Evolutionary conservation across 208 protist species (phyloP), one percentile per base, ranked within the genome.

Genomic region (Trypanosoma grayi): DNA sequence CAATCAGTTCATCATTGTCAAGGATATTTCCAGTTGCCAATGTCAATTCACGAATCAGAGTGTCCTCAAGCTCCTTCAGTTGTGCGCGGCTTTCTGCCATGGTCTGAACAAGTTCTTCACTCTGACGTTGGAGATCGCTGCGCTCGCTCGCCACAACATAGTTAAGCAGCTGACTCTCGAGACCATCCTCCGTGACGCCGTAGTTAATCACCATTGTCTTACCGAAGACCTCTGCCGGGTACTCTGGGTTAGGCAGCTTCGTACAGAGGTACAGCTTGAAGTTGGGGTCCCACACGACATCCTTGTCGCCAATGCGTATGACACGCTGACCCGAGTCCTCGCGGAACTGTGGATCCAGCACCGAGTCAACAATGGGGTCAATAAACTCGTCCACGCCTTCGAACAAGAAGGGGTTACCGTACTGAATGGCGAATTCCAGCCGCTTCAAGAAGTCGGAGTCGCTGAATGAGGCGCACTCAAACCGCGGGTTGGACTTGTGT

Each of bases 201-300:
- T 98, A 99, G 83, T 99, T 99, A 73, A 99, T 98, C 41, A 99
- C 96, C 57, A 97, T 97, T 24, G 95, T 89, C 82, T 98, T 98
- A 36, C 94, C 93, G 60, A 98, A 98, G 14, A 99, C 83, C 74
- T 99, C 98, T 13, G 98, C 97, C 0, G 95, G 74, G 77, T 99
- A 99, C 61, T 98, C 88, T 2, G 98, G 98, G 77, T 99, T 99
- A n/a, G 93, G 70, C 39, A 99, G 78, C 79, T 99, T 99, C 11
- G 97, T 99, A 63, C 97, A 98, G 22, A 99, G 72, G 75, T 98
- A 99, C 24, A 99, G 79, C 68, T 94, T 86, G 81, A 99, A 99
- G 66, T 99, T 98, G 40, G 83, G 75, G 68, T 99, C 97, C 90
- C 97, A 99, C 45, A 98, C 97, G 20, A 99, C 87, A 60, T 98